Evolutionary conservation across 2,329 filamentous ascomycete species (phyloP).

Genomic region (Aspergillus viridinutans): DNA sequence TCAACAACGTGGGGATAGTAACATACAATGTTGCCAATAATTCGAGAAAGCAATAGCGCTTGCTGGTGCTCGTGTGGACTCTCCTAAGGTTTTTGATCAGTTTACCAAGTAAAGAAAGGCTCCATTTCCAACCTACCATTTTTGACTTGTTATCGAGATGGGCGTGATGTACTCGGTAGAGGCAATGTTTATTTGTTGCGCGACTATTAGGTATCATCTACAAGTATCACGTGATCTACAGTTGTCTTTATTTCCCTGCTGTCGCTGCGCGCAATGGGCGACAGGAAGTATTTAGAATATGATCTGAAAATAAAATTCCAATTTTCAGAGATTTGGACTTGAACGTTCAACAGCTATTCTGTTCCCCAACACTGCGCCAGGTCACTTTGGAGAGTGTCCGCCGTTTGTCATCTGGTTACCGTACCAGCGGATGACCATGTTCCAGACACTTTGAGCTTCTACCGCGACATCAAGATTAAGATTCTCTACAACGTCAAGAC

Average conservation of each 20-base stretch:
- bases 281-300: not conserved
- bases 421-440: not conserved
- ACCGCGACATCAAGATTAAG: not conserved
- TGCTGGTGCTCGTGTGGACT: conserved; percentile 98
- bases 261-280: not conserved
- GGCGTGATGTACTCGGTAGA: not conserved
- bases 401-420: not conserved
- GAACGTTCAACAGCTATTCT: not conserved
- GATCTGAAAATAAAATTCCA: not conserved
- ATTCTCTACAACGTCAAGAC: not conserved
- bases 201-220: not conserved
- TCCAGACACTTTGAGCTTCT: not conserved
- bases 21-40: conserved; percentile 94
- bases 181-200: conserved; percentile 15
- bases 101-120: not conserved
- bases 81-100: conserved; percentile 54
- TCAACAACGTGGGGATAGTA: not conserved
- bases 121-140: conserved; percentile 13
- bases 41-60: conserved; percentile 84
- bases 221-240: conserved; percentile 8
- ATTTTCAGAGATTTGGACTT: not conserved
- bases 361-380: not conserved
- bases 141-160: conserved; percentile 1
- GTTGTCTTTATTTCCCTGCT: not conserved
- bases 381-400: not conserved